phyloP scores from a whole-genome alignment of 2,329 filamentous ascomycete species.

The Aspergillus sp. region DNA sequence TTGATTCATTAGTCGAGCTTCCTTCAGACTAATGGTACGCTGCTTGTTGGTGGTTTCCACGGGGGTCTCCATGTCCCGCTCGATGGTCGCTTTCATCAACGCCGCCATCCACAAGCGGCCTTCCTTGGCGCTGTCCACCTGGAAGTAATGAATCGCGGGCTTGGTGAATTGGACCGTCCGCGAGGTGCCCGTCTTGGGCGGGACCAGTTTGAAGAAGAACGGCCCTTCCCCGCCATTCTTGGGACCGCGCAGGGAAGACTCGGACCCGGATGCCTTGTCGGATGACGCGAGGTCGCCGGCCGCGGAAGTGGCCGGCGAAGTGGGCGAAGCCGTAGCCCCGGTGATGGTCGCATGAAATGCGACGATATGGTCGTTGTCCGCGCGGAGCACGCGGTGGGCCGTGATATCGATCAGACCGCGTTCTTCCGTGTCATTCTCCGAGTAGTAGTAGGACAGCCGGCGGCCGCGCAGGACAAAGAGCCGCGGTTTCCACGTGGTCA shows the following conservation, averaged over 20 bases:
- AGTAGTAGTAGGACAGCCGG: constrained; percentile 92
- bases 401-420: constrained; percentile 97
- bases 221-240: constrained; percentile 61
- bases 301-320: constrained; percentile 49
- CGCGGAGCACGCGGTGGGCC: constrained; percentile 92
- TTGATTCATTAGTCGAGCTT: constrained; percentile 83
- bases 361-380: constrained; percentile 86
- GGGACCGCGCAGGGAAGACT: constrained; percentile 30
- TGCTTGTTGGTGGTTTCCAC: constrained; percentile 94
- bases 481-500: constrained; percentile 96
- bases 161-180: constrained; percentile 97
- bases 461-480: constrained; percentile 93
- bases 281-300: constrained; percentile 39
- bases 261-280: constrained; percentile 28
- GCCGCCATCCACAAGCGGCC: constrained; percentile 98
- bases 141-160: constrained; percentile 95
- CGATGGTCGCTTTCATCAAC: constrained; percentile 97
- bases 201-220: constrained; percentile 98
- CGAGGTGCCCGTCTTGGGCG: constrained; percentile 81
- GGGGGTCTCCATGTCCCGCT: constrained; percentile 74
- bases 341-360: constrained; percentile 90
- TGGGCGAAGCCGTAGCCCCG: constrained; percentile 71
- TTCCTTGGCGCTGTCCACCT: constrained; percentile 83
- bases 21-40: constrained; percentile 89
- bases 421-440: constrained; percentile 86